These are phyloP conservation scores for Backusella westeae DNA, from an alignment of 192 early-diverging fungal species.

Conservation along the genomic window DNA sequence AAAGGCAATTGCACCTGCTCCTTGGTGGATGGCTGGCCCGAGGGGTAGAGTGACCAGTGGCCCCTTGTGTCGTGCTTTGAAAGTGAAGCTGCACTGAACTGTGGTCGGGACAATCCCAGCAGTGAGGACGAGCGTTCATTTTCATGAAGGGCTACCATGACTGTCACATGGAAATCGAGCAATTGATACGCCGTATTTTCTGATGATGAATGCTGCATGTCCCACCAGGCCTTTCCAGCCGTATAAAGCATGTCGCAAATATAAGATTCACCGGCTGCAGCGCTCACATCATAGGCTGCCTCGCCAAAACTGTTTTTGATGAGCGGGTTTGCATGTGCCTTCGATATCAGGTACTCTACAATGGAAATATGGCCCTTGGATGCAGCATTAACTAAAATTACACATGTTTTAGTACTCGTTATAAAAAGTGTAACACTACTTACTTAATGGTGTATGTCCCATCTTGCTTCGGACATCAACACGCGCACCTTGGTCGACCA, in stretches of 20 bases:
- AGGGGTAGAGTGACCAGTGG: conserved; percentile 56
- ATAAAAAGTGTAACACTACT: not conserved
- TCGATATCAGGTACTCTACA: conserved; percentile 57
- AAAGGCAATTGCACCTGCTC: conserved; percentile 53
- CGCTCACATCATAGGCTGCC: conserved; percentile 69
- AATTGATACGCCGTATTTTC: conserved; percentile 32
- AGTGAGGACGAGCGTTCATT: conserved; percentile 60
- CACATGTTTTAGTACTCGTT: not conserved
- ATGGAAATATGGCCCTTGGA: conserved; percentile 61
- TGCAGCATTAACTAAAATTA: conserved; percentile 56
- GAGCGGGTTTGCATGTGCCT: conserved; percentile 52
- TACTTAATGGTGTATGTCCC: conserved; percentile 71
- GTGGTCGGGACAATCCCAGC: conserved; percentile 46
- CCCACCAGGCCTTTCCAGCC: conserved; percentile 52
- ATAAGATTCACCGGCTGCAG: conserved; percentile 56
- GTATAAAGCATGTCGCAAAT: conserved; percentile 60
- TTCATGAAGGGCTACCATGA: conserved; percentile 61
- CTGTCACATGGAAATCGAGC: conserved; percentile 52
- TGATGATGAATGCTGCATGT: conserved; percentile 4
- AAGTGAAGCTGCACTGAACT: conserved; percentile 50
- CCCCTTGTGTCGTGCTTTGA: conserved; percentile 53
- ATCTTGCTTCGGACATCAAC: conserved; percentile 54
- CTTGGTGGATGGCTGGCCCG: conserved; percentile 46
- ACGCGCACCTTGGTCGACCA: conserved; percentile 53
- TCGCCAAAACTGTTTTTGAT: conserved; percentile 62